phyloP scores from a whole-genome alignment of 768 basidiomycete genomes.

The Psilocybe cyanescens region DNA sequence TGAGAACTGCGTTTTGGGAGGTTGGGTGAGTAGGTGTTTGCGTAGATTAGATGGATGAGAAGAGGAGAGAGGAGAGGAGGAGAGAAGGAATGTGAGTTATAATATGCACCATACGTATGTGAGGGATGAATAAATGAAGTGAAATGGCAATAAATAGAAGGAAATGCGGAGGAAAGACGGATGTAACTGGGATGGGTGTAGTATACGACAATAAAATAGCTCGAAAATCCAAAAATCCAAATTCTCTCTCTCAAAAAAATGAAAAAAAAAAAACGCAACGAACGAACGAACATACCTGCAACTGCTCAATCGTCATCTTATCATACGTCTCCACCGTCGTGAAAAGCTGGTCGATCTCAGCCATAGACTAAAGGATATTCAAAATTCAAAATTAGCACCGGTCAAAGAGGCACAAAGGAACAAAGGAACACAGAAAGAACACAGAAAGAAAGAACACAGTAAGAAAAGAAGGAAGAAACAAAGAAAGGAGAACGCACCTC shows the following conservation, averaged over 20 bases:
- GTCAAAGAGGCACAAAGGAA: conserved; percentile 1
- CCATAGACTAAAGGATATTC: conserved; percentile 66
- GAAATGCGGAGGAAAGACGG: too few species aligned
- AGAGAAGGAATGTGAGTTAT: background rate
- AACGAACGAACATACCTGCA: conserved; percentile 39
- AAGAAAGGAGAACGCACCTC: conserved; percentile 47
- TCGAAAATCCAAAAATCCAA: too few species aligned
- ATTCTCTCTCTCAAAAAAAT: background rate
- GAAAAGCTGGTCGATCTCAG: conserved; percentile 70
- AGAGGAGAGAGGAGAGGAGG: background rate
- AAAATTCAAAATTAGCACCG: background rate
- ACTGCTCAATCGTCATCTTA: conserved; percentile 76
- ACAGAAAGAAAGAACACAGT: background rate
- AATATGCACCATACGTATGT: too few species aligned
- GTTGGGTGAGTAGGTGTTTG: background rate
- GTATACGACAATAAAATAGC: too few species aligned
- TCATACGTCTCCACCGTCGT: conserved; percentile 77
- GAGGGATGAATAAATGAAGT: too few species aligned
- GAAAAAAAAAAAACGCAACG: background rate
- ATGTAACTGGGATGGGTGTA: too few species aligned
- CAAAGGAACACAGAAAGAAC: background rate
- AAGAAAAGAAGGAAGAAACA: conserved; percentile 1
- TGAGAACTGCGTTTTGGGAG: conserved; percentile 53
- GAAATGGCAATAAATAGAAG: too few species aligned
- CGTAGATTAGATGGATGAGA: background rate